Evolutionary conservation across 2,329 filamentous ascomycete species (phyloP).

Genomic region (Sarocladiaceae sp.): DNA sequence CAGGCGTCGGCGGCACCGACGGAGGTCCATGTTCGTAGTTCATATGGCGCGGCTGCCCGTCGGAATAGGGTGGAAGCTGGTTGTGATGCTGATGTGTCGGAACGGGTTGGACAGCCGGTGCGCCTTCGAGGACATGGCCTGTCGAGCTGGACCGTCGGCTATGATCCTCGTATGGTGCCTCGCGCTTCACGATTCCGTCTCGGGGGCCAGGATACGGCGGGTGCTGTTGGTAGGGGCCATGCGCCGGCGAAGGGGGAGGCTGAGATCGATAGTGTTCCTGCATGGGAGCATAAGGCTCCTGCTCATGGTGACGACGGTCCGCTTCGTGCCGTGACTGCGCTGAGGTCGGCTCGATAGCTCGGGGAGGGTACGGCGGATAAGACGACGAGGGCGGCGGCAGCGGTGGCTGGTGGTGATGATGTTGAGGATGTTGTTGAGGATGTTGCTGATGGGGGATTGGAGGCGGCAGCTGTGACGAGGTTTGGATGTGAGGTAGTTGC

Average conservation of each 20-base stretch:
- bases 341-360: slow-evolving; percentile 26
- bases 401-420: slow-evolving; percentile 27
- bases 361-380: slow-evolving; percentile 18
- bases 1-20: slow-evolving; percentile 40
- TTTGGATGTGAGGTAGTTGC: slow-evolving; percentile 36
- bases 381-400: slow-evolving; percentile 16
- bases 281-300: slow-evolving; percentile 49
- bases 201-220: slow-evolving; percentile 42
- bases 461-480: slow-evolving; percentile 23
- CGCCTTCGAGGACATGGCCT: slow-evolving; percentile 34
- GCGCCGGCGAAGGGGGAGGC: slow-evolving; percentile 39
- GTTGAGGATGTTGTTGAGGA: slow-evolving; percentile 18
- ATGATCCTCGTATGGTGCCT: slow-evolving; percentile 43
- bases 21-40: slow-evolving; percentile 43
- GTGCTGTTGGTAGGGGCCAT: slow-evolving; percentile 40
- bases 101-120: slow-evolving; percentile 15
- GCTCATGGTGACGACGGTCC: slow-evolving; percentile 55
- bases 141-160: slow-evolving; percentile 48
- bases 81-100: slow-evolving; percentile 27
- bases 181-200: slow-evolving; percentile 54
- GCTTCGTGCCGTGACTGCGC: slow-evolving; percentile 33
- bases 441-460: slow-evolving; percentile 14
- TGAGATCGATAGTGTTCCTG: slow-evolving; percentile 45
- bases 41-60: slow-evolving; percentile 48
- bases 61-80: slow-evolving; percentile 32